Percentiles rank a stretch among this genome's conserved stretches.
phyloP scores from a whole-genome alignment of 1,284 basidiomycete genomes.

The Lignosus rhinocerotis region DNA sequence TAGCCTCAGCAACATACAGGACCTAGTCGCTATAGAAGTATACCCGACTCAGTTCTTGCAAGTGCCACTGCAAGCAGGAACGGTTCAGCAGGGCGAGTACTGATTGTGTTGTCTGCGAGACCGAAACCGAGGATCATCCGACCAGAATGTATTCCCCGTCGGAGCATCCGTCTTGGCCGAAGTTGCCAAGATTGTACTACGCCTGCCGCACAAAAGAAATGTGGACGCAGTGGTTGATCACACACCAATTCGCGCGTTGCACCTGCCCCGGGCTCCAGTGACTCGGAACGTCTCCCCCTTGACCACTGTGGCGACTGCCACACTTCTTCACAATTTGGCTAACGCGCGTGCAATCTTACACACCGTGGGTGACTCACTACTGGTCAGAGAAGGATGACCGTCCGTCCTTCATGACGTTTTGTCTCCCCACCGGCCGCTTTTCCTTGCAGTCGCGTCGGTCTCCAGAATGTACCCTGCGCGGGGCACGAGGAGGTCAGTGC shows the following conservation, averaged over 20 bases:
- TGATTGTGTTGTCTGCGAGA: too few species aligned
- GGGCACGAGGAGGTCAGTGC: neutral
- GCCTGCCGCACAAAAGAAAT: constrained; percentile 87
- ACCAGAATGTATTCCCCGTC: too few species aligned
- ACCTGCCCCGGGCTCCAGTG: constrained; percentile 18
- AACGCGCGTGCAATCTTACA: neutral
- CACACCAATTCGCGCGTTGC: constrained; percentile 35
- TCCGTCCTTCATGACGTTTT: constrained; percentile 76
- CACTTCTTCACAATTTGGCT: too few species aligned
- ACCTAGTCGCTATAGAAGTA: too few species aligned
- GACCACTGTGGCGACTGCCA: too few species aligned
- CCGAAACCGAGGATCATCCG: too few species aligned
- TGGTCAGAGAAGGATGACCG: constrained; percentile 50
- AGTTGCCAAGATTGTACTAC: constrained; percentile 82
- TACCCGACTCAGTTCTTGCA: too few species aligned
- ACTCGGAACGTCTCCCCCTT: constrained; percentile 14
- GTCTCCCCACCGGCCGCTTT: constrained; percentile 85
- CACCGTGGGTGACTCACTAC: constrained; percentile 42
- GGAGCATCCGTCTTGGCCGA: too few species aligned
- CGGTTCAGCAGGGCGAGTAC: too few species aligned
- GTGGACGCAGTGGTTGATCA: constrained; percentile 85
- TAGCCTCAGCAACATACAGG: too few species aligned
- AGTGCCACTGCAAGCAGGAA: too few species aligned
- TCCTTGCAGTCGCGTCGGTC: constrained; percentile 71
- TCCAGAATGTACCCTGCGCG: constrained; percentile 70